Evolutionary conservation across 768 basidiomycete species (phyloP), one percentile per base, ranked within the genome.

Genomic region (Boletus vermiculosoides): DNA sequence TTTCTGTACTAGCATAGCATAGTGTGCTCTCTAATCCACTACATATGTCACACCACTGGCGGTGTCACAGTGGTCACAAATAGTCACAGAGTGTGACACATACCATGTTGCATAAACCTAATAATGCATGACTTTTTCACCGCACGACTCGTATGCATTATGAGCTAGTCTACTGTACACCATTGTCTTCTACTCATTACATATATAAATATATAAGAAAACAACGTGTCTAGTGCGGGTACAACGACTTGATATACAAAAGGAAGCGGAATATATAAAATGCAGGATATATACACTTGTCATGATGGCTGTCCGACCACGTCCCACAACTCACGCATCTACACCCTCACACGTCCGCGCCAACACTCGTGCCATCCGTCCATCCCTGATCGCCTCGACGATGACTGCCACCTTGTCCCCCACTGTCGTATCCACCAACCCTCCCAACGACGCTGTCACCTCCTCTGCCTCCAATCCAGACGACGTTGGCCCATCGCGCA

Each of bases 381-480:
- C 90, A 66, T 91, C 87, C 31, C 87, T 78, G 48, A 90, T 84
- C 15, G 86, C 81, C 79, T 94, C 92, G 55, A 91, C 85, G 52
- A 95, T 91, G 40, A 84, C 73, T 3, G 87, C 81, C 9, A 93
- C 79, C 61, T 84, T 83, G 66, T 86, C 80, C 5, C 92, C 92
- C 45, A 87, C 70, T 11, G 87, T 88, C 37, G 76, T 78, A 45
- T 90, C 69, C 22, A 69, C 60, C 0, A 40, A 13, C 15, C 64
- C 61, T 4, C 56, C 63, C 34, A 69, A 16, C 22, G 45, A 40
- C 2, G 65, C 59, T 4, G 5, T 10, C 25, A 40, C 5, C 5
- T 86, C 85, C 12, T 83, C 78, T 12, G 84, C 86, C 30, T 54
- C 58, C 23, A 85, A 73, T 83, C 84, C 56, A 2, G 50, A 20